These are phyloP conservation scores for Huiozyma sinensis DNA, from an alignment of 805 yeast species.

Conservation along the genomic window DNA sequence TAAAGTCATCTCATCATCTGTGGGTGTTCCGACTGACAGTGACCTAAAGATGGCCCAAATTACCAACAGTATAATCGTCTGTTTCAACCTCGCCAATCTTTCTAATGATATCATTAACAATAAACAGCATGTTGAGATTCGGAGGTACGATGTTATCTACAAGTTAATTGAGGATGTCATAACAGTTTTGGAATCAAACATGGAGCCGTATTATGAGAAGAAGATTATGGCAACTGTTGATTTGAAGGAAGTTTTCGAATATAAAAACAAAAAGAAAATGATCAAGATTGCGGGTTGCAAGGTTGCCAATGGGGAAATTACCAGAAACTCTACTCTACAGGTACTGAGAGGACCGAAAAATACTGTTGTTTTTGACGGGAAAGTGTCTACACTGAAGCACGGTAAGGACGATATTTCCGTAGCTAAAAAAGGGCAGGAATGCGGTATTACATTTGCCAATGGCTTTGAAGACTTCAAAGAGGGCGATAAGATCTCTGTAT, in stretches of 20 bases:
- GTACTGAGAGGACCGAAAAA: slow-evolving; percentile 42
- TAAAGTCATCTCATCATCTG: slow-evolving; percentile 59
- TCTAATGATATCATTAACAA: slow-evolving; percentile 49
- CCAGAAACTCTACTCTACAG: slow-evolving; percentile 46
- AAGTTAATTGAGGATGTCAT: slow-evolving; percentile 80
- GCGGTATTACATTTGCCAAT: slow-evolving; percentile 66
- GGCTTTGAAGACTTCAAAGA: slow-evolving; percentile 54
- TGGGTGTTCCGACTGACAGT: slow-evolving; percentile 62
- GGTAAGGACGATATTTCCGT: slow-evolving; percentile 70
- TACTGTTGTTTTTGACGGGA: slow-evolving; percentile 40
- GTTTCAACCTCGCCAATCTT: slow-evolving; percentile 58
- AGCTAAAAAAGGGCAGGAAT: slow-evolving; percentile 78
- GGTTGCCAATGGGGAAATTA: slow-evolving; percentile 57
- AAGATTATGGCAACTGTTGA: slow-evolving; percentile 58
- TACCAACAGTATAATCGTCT: slow-evolving; percentile 61
- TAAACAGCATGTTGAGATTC: slow-evolving; percentile 50
- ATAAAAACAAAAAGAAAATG: slow-evolving; percentile 49
- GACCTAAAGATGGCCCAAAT: slow-evolving; percentile 60
- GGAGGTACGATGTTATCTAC: slow-evolving; percentile 71
- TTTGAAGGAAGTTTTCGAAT: slow-evolving; percentile 60
- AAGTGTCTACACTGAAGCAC: slow-evolving; percentile 63
- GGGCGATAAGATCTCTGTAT: slow-evolving; percentile 68
- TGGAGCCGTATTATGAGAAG: slow-evolving; percentile 58
- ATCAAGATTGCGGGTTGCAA: slow-evolving; percentile 80
- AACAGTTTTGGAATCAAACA: slow-evolving; percentile 42